phyloP scores from a whole-genome alignment of 1,139 yeast genomes.

The Sugiyamaella novakii region DNA sequence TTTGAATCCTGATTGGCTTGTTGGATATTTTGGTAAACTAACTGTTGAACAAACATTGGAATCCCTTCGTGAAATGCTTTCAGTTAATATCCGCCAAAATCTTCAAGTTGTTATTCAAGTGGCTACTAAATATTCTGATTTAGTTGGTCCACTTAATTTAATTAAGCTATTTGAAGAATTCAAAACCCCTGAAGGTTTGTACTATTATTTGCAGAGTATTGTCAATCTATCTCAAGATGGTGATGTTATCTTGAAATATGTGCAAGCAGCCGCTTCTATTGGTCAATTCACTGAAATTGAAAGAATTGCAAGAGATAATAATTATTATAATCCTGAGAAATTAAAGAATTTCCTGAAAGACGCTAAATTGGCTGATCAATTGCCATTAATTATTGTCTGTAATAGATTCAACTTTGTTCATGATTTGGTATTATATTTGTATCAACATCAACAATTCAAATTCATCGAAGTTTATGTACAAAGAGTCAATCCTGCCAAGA shows the following conservation, averaged over 20 bases:
- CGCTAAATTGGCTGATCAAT: slow-evolving; percentile 89
- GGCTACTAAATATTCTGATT: slow-evolving; percentile 93
- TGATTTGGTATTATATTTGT: slow-evolving; percentile 87
- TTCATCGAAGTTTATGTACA: slow-evolving; percentile 97
- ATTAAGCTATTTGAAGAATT: slow-evolving; percentile 92
- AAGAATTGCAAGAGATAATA: slow-evolving; percentile 91
- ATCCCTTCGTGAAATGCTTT: slow-evolving; percentile 83
- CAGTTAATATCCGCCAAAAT: slow-evolving; percentile 80
- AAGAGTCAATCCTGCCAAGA: slow-evolving; percentile 91
- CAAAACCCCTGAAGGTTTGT: slow-evolving; percentile 89
- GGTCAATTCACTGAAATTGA: slow-evolving; percentile 94
- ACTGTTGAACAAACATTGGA: slow-evolving; percentile 92
- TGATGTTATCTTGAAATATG: slow-evolving; percentile 93
- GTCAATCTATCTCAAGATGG: slow-evolving; percentile 93
- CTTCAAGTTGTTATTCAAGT: slow-evolving; percentile 94
- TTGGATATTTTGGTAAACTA: slow-evolving; percentile 87
- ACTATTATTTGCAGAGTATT: slow-evolving; percentile 88
- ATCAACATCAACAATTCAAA: slow-evolving; percentile 93
- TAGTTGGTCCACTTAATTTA: slow-evolving; percentile 82
- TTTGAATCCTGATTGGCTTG: slow-evolving; percentile 92
- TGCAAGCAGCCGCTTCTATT: slow-evolving; percentile 88
- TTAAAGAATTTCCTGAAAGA: slow-evolving; percentile 96
- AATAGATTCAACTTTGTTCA: slow-evolving; percentile 91
- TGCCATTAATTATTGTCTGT: slow-evolving; percentile 94
- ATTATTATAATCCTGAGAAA: slow-evolving; percentile 93